Evolutionary conservation across 1,284 basidiomycete species (phyloP).

Genomic region (Schizophyllum amplum): DNA sequence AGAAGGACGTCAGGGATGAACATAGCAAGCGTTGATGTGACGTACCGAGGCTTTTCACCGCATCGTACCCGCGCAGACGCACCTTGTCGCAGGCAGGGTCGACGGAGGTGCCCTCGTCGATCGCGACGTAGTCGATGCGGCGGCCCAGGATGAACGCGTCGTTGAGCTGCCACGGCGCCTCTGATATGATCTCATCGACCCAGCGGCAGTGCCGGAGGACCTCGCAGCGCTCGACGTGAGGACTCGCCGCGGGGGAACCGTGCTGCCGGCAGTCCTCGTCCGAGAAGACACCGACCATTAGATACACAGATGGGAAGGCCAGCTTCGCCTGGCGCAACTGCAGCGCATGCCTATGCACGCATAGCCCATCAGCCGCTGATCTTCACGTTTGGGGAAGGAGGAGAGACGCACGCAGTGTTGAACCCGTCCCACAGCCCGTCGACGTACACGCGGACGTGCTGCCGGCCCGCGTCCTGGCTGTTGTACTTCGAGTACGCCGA

Average conservation of each 20-base stretch:
- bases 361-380: neutral
- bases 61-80: conserved; percentile 40
- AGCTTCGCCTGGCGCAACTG: conserved; percentile 94
- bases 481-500: neutral
- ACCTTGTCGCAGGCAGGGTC: conserved; percentile 38
- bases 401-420: neutral
- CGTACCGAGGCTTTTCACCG: conserved; percentile 35
- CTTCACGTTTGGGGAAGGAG: neutral
- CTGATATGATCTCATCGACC: conserved; percentile 95
- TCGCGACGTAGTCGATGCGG: conserved; percentile 93
- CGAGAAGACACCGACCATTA: conserved; percentile 86
- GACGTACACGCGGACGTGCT: neutral
- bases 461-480: neutral
- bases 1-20: conserved; percentile 6
- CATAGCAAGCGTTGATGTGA: conserved; percentile 1
- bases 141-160: conserved; percentile 77
- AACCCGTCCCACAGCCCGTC: neutral
- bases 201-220: conserved; percentile 90
- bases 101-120: conserved; percentile 62
- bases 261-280: conserved; percentile 72
- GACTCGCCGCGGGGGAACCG: conserved; percentile 81
- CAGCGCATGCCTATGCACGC: conserved; percentile 66
- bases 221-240: conserved; percentile 82
- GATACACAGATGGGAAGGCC: conserved; percentile 82
- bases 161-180: conserved; percentile 90